A percentile compares a stretch with the other conserved stretches of the same genome.
These are phyloP conservation scores for Iris macrosiphon DNA, from an alignment of 106 monocot genomes.

Conservation along the genomic window DNA sequence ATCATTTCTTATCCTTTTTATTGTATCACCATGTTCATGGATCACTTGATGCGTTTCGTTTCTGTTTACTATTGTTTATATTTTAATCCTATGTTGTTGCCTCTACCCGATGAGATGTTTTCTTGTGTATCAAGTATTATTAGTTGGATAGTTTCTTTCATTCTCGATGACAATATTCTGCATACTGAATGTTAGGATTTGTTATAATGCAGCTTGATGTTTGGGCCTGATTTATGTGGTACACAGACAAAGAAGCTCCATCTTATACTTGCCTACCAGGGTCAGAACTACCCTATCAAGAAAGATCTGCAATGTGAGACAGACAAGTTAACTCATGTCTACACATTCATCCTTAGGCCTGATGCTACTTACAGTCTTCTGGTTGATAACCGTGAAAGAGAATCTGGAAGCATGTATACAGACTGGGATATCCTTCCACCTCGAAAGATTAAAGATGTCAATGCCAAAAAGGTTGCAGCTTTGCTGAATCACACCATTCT, in stretches of 20 bases:
- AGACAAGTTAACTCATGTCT: conserved; percentile 87
- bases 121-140: too few relatives aligned
- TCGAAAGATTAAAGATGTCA: conserved; percentile 69
- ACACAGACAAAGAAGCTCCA: conserved; percentile 96
- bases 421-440: conserved; percentile 99
- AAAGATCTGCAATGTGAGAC: conserved; percentile 93
- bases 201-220: conserved; percentile 92
- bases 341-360: conserved; percentile 93
- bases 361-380: conserved; percentile 89
- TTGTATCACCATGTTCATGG: too few relatives aligned
- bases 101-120: too few relatives aligned
- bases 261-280: conserved; percentile 86
- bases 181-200: too few relatives aligned
- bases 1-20: too few relatives aligned
- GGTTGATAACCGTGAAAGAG: conserved; percentile 95
- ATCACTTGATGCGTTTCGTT: too few relatives aligned
- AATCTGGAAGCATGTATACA: conserved; percentile 93
- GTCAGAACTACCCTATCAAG: conserved; percentile 93
- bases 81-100: too few relatives aligned
- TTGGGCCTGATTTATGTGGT: conserved; percentile 96
- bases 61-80: too few relatives aligned
- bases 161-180: too few relatives aligned
- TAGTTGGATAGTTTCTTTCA: too few relatives aligned
- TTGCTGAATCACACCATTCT: not conserved
- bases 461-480: conserved; percentile 75